phyloP scores from a whole-genome alignment of 1,284 basidiomycete species.

The Malassezia arunalokei region DNA sequence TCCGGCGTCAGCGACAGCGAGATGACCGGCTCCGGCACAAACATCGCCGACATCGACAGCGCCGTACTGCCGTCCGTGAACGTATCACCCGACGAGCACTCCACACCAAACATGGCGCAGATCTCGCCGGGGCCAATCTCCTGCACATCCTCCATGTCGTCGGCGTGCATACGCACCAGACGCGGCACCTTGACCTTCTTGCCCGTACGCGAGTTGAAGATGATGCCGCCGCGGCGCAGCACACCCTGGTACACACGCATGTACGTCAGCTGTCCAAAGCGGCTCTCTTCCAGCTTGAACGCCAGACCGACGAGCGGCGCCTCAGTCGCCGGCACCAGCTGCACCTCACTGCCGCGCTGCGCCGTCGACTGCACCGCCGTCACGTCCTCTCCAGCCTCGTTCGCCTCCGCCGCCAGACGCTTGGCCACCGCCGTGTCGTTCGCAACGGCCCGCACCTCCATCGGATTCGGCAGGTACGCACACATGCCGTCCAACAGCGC shows the following conservation, averaged over 20 bases:
- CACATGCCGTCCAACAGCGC: conserved; percentile 88
- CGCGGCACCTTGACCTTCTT: conserved; percentile 98
- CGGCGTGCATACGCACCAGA: conserved; percentile 92
- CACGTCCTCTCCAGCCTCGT: conserved; percentile 24
- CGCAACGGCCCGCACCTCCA: conserved; percentile 67
- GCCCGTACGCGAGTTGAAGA: conserved; percentile 86
- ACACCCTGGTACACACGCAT: conserved; percentile 98
- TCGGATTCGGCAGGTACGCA: conserved; percentile 82
- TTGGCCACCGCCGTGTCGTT: conserved; percentile 63
- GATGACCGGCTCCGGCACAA: conserved; percentile 94
- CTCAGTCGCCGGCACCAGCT: conserved; percentile 45
- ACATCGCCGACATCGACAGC: conserved; percentile 71
- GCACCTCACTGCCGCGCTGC: conserved; percentile 27
- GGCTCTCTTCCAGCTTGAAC: conserved; percentile 96
- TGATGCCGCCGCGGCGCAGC: conserved; percentile 68
- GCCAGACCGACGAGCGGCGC: conserved; percentile 87
- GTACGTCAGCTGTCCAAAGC: conserved; percentile 95
- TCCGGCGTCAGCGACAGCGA: conserved; percentile 84
- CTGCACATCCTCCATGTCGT: conserved; percentile 98
- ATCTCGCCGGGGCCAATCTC: conserved; percentile 96
- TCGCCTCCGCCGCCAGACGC: conserved; percentile 29
- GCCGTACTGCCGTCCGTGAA: conserved; percentile 57
- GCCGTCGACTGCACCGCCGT: conserved; percentile 25
- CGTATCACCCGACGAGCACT: conserved; percentile 95
- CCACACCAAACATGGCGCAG: conserved; percentile 97